Percentiles rank a stretch among this genome's conserved stretches.
Evolutionary conservation across 495 filamentous ascomycete species (phyloP).

Genomic region (Hypoxylon perforatum): DNA sequence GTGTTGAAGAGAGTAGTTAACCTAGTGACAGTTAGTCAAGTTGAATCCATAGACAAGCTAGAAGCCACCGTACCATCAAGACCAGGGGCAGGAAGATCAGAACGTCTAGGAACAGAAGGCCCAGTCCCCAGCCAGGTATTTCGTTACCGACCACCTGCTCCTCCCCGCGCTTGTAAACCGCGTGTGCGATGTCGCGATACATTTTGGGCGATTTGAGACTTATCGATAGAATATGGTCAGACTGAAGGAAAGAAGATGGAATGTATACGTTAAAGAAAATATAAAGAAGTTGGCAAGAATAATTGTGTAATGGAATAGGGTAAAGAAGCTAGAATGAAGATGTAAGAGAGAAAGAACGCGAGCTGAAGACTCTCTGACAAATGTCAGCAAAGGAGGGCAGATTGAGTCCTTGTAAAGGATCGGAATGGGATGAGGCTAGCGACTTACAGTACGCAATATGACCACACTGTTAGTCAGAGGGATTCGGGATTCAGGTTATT

Average conservation of each 20-base stretch:
- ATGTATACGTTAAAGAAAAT: conserved; percentile 17
- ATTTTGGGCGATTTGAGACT: conserved; percentile 28
- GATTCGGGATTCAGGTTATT: conserved; percentile 13
- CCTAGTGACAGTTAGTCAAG: conserved; percentile 41
- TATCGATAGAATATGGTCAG: background rate
- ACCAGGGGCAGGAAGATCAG: conserved; percentile 54
- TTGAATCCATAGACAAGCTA: background rate
- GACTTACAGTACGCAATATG: conserved; percentile 7
- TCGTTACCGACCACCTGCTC: conserved; percentile 38
- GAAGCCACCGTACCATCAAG: conserved; percentile 45
- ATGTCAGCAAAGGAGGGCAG: conserved; percentile 11
- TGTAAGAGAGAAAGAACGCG: conserved; percentile 18
- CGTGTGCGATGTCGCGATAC: conserved; percentile 49
- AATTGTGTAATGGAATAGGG: conserved; percentile 20
- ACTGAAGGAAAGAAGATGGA: conserved; percentile 6
- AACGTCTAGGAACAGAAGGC: conserved; percentile 43
- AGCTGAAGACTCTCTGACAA: conserved; percentile 27
- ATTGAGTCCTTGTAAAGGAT: conserved; percentile 2
- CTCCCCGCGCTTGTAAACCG: conserved; percentile 47
- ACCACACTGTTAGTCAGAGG: conserved; percentile 5
- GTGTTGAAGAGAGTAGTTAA: conserved; percentile 52
- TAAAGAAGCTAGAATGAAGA: conserved; percentile 17
- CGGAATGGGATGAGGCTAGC: conserved; percentile 14
- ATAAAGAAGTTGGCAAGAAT: conserved; percentile 24
- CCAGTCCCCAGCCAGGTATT: conserved; percentile 48